These are phyloP conservation scores for Xanthoconium stramineum DNA, from an alignment of 768 basidiomycete genomes.

Conservation along the genomic window DNA sequence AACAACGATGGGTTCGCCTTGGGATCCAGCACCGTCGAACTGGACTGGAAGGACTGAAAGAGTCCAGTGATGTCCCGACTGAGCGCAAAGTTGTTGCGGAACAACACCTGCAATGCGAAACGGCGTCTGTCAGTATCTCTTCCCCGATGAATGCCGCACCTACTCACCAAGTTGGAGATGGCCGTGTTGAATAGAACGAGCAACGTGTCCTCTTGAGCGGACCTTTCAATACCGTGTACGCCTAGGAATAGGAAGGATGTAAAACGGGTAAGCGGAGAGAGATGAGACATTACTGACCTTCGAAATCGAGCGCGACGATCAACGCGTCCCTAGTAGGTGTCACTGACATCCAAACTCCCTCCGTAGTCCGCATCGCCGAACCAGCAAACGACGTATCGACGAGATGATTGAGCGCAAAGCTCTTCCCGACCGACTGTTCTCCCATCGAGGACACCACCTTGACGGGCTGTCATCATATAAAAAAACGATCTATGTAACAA, in stretches of 20 bases:
- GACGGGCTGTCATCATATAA: conserved; percentile 42
- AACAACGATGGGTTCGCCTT: conserved; percentile 56
- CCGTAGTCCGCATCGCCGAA: conserved; percentile 63
- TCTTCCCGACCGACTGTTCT: conserved; percentile 65
- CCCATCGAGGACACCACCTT: conserved; percentile 69
- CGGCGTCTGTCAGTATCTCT: neutral
- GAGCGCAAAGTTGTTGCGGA: conserved; percentile 64
- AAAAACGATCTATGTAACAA: fast-evolving
- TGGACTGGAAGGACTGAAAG: conserved; percentile 60
- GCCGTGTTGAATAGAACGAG: conserved; percentile 65
- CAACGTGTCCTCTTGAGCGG: conserved; percentile 60
- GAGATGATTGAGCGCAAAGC: conserved; percentile 56
- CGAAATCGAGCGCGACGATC: conserved; percentile 61
- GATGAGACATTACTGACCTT: conserved; percentile 36
- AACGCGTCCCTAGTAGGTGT: conserved; percentile 54
- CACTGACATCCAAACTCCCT: conserved; percentile 67
- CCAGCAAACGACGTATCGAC: conserved; percentile 65
- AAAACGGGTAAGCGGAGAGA: neutral
- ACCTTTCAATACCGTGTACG: conserved; percentile 62
- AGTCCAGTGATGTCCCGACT: conserved; percentile 58
- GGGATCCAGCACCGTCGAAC: conserved; percentile 57
- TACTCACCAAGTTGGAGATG: conserved; percentile 57
- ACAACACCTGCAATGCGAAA: conserved; percentile 45
- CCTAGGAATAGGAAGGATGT: conserved; percentile 27
- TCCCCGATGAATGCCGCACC: conserved; percentile 17